phyloP scores from a whole-genome alignment of 306 rosid genomes.

The Glycine soja region DNA sequence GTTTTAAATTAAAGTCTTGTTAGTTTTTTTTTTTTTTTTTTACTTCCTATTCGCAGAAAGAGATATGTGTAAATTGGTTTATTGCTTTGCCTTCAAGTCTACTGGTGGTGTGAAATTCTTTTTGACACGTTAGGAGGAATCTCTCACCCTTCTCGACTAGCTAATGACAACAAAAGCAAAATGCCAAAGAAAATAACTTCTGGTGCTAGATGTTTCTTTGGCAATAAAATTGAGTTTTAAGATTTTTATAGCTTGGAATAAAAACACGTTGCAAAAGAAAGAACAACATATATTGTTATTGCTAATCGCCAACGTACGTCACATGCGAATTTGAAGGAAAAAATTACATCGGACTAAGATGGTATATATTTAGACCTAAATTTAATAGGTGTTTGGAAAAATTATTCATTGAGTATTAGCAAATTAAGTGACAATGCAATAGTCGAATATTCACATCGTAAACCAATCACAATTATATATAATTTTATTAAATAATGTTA shows the following conservation, averaged over 20 bases:
- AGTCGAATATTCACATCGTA: too few species aligned
- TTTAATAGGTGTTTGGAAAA: too few species aligned
- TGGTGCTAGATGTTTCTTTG: neutral
- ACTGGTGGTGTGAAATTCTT: conserved; percentile 5
- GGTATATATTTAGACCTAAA: too few species aligned
- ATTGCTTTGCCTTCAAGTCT: conserved; percentile 43
- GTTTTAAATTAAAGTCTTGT: neutral
- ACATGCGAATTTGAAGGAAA: neutral
- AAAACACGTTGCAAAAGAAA: neutral
- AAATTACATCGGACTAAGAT: too few species aligned
- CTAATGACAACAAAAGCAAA: conserved; percentile 14
- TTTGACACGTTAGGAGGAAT: conserved; percentile 13
- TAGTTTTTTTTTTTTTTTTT: neutral
- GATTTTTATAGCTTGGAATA: neutral
- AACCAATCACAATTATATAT: too few species aligned
- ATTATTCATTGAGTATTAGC: too few species aligned
- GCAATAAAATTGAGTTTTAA: neutral
- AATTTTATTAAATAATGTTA: too few species aligned
- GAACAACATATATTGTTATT: neutral
- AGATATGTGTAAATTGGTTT: conserved; percentile 8
- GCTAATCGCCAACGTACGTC: neutral
- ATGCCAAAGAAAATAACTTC: neutral
- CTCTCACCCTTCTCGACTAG: neutral
- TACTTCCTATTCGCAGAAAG: neutral
- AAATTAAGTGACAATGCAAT: too few species aligned